Base-by-base conservation (phyloP, 202 grass and related monocot species). In the Digitaria exilis region DNA sequence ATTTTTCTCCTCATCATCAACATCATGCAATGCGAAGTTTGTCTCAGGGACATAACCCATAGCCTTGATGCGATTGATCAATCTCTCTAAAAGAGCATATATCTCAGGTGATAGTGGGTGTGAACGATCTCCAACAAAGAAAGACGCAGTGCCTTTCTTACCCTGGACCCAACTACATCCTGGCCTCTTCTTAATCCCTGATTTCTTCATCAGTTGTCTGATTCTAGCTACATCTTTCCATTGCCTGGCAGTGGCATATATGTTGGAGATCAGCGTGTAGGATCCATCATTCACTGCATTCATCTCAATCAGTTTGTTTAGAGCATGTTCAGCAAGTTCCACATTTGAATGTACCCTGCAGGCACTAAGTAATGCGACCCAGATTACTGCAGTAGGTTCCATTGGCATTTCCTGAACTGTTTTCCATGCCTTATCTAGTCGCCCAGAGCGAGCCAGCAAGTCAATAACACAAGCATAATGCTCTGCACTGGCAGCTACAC, bases 141-240 rank as follows among this genome's bases (percentile, higher is more conserved):
- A 97, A 58, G 86, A 86, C 2, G 87, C 83, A 16, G 91, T 94
- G 58, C 84, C 91, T 28, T 83, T 93, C 85, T 94, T 93, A 34
- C 91, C 71, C 76, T 97, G 91, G 86, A 97, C 78, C 89, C 94
- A 97, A 52, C 94, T 94, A 82, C 89, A 97, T 31, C 94, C 94
- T 50, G 94, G 94, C 49, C 89, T 87, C 80, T 97, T 97, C 82
- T 77, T 91, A 59, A 94, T 90, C 28, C 94, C 88, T 17, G 71
- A 84, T 30, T 78, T 90, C 66, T 86, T 94, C 91, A 94, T 97
- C 65, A 88, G 34, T 34, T 67, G 70, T 80, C 89, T 85, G 82
- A 91, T 94, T 80, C 84, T 89, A 7, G 91, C 87, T 22, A 91
- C 94, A 73, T 94, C 91, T 71, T 91, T 93, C 94, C 94, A 97